A percentile compares a stretch with the other conserved stretches of the same genome.
Evolutionary conservation across 2,329 filamentous ascomycete species (phyloP).

Genomic region (Claviceps arundinis): DNA sequence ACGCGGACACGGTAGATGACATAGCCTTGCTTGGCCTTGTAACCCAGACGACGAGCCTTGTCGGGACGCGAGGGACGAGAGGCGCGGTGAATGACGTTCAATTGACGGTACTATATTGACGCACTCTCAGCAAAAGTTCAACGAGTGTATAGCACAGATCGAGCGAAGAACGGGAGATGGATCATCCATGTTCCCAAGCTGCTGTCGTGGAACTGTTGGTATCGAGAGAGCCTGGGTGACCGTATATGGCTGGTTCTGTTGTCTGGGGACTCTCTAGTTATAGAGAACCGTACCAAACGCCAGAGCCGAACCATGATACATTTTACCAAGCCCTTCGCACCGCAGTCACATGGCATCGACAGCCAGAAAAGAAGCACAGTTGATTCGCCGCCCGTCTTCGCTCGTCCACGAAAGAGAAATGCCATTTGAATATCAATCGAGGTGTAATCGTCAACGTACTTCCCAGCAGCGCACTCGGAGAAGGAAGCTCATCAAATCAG

Average conservation of each 20-base stretch:
- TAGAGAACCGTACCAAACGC: too few relatives aligned
- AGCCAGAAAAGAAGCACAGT: conserved; percentile 8
- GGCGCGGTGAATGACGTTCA: conserved; percentile 99
- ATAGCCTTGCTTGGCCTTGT: conserved; percentile 99
- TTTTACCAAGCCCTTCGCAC: background rate
- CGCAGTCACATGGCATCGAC: background rate
- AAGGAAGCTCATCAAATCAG: conserved; percentile 99
- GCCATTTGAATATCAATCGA: conserved; percentile 12
- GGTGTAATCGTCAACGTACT: conserved; percentile 52
- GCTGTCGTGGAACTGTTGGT: background rate
- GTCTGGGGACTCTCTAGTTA: too few relatives aligned
- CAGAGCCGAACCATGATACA: background rate
- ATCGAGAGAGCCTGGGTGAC: background rate
- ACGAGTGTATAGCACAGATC: conserved; percentile 83
- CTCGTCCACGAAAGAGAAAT: conserved; percentile 19
- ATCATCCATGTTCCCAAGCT: background rate
- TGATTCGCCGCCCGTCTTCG: conserved; percentile 8
- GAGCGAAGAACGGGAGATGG: background rate
- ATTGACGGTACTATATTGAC: conserved; percentile 98
- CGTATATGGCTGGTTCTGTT: background rate
- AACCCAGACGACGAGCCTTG: conserved; percentile 98
- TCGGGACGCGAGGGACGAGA: conserved; percentile 96
- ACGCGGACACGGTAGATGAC: conserved; percentile 99
- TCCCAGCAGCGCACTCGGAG: conserved; percentile 99
- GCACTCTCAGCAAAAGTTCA: conserved; percentile 99